Base-by-base conservation (phyloP, 1,284 basidiomycete species). In the Austroboletus novae-zelandiae region DNA sequence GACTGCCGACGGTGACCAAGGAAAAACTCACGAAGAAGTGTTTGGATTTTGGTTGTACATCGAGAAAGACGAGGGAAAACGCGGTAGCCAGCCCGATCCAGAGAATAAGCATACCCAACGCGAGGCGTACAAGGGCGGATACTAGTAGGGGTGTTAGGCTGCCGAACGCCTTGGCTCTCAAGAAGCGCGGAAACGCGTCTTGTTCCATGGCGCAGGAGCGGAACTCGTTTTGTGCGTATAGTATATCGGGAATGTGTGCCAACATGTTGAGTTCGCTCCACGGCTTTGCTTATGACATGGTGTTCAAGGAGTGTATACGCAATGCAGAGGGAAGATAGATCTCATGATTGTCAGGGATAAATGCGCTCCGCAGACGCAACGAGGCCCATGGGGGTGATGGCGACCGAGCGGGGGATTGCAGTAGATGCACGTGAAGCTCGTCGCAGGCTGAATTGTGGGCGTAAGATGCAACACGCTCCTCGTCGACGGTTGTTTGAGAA, bases 141-240 rank as follows among this genome's bases (percentile, higher is more conserved):
- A n/a, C n/a, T n/a, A n/a, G n/a, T 53, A 96, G 80, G 10, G 94
- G 94, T 0, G 95, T 98, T 50, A 99, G 74, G 70, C 99, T 99
- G 37, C 94, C 93, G 66, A 98, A 99, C 9, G 95, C 94, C 72
- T 99, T 99, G 5, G 92, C 86, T 50, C 96, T 82, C 48, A 99
- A 74, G 80, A 99, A 99, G 4, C 94, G 81, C 41, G 94, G 93
- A 76, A 96, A 98, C n/a, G 92, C 91, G 64, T 98, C 94, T 70
- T 94, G 89, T 68, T 98, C 95, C 86, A 98, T 96, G 5, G 93
- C 93, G 48, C 92, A 81, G 78, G 96, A 97, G 64, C 95, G 93
- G 66, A 96, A 98, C 65, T 97, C 92, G 74, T 99, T 98, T 73
- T 98, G 96, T 3, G 86, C 75, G 67, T 98, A 93, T 75, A 98